Evolutionary conservation across 139 green algal species (phyloP).

Genomic region (Tetraselmis striata): DNA sequence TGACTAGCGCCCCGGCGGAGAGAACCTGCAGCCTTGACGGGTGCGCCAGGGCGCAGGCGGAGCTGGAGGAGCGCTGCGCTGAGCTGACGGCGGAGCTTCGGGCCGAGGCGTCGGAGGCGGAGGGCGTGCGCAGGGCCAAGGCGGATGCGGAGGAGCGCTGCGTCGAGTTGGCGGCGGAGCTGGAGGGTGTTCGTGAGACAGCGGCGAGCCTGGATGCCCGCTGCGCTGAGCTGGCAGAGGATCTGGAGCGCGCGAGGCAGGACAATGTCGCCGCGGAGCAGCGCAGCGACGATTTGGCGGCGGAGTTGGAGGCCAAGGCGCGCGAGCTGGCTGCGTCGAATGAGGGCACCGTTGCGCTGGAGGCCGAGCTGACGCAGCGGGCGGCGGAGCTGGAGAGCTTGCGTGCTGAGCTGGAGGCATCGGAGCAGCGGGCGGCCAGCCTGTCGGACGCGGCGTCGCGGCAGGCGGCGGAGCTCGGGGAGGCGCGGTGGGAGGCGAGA

Average conservation of each 20-base stretch:
- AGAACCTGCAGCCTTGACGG: neutral
- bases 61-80: neutral
- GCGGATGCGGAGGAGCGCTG: neutral
- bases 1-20: too few relatives aligned
- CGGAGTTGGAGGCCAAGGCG: neutral
- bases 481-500: neutral
- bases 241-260: neutral
- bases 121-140: neutral
- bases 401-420: neutral
- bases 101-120: too few relatives aligned
- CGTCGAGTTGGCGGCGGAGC: neutral
- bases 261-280: neutral
- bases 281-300: neutral
- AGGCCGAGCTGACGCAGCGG: neutral
- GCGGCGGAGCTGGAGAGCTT: neutral
- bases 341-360: neutral
- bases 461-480: neutral
- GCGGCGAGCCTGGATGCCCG: neutral
- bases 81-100: neutral
- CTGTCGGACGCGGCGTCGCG: neutral
- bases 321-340: neutral
- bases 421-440: neutral
- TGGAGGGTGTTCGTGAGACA: neutral
- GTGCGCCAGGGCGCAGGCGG: neutral
- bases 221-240: neutral